Conservation (phyloP, 73 alveolate genomes). For the Tetrahymena thermophila region DNA sequence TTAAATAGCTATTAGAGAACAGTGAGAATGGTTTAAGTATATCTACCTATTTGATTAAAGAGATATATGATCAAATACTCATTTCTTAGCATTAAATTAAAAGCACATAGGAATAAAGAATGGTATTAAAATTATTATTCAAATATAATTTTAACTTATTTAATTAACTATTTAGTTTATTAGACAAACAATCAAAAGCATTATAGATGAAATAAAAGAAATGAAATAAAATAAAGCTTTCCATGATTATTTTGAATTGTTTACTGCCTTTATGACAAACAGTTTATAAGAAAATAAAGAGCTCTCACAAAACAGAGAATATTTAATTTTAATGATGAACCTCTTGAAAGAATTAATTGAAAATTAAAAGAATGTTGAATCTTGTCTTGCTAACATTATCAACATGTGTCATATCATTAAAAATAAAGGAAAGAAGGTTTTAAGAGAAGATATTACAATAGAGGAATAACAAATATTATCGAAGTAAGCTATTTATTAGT, state of each 20-base stretch:
- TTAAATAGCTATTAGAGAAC: background rate
- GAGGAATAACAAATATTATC: background rate
- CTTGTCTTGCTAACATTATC: background rate
- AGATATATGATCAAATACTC: background rate
- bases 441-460: background rate
- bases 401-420: background rate
- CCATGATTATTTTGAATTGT: background rate
- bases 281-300: background rate
- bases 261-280: background rate
- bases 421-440: background rate
- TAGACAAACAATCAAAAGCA: background rate
- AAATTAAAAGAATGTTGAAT: background rate
- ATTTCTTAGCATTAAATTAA: background rate
- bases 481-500: background rate
- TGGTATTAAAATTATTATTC: background rate
- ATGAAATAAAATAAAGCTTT: background rate
- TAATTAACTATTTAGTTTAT: background rate
- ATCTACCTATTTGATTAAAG: background rate
- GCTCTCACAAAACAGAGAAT: background rate
- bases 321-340: background rate
- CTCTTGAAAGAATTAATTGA: background rate
- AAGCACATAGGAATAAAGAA: background rate
- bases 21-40: background rate
- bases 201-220: background rate
- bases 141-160: background rate